Conservation (phyloP, 345 rosid species). For the Conringia planisiliqua region DNA sequence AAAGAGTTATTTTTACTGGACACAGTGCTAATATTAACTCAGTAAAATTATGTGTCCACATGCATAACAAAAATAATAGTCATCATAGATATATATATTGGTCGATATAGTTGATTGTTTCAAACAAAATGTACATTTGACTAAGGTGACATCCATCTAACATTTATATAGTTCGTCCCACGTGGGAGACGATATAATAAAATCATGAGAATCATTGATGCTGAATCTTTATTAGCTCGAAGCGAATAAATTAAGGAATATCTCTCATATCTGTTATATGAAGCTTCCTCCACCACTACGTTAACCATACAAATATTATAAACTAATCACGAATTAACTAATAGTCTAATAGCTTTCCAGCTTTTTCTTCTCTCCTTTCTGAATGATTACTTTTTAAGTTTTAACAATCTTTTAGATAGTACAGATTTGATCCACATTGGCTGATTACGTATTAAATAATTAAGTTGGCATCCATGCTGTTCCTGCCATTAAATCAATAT, state of each 20-base stretch:
- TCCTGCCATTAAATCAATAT: neutral
- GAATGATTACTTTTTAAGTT: slow-evolving; percentile 14
- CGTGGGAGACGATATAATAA: slow-evolving; percentile 14
- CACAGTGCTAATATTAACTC: neutral
- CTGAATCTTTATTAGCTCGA: slow-evolving; percentile 16
- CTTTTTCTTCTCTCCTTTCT: slow-evolving; percentile 16
- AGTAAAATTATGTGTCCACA: neutral
- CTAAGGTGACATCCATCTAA: neutral
- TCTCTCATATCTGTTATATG: slow-evolving; percentile 9
- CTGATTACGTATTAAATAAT: slow-evolving; percentile 1
- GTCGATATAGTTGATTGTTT: neutral
- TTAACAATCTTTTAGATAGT: slow-evolving; percentile 10
- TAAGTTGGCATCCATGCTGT: slow-evolving; percentile 22
- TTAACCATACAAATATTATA: slow-evolving; percentile 3
- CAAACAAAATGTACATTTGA: neutral
- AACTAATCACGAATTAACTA: slow-evolving; percentile 14
- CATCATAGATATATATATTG: neutral
- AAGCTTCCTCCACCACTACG: slow-evolving; percentile 20
- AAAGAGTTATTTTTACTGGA: too few species aligned
- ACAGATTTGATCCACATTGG: slow-evolving; percentile 30
- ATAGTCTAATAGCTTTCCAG: slow-evolving; percentile 20
- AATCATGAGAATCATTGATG: slow-evolving; percentile 15
- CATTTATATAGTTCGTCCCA: slow-evolving; percentile 8
- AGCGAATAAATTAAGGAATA: slow-evolving; percentile 4
- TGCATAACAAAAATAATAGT: neutral